Evolutionary conservation across 805 yeast species (phyloP).

Genomic region (Myxozyma sirexii): DNA sequence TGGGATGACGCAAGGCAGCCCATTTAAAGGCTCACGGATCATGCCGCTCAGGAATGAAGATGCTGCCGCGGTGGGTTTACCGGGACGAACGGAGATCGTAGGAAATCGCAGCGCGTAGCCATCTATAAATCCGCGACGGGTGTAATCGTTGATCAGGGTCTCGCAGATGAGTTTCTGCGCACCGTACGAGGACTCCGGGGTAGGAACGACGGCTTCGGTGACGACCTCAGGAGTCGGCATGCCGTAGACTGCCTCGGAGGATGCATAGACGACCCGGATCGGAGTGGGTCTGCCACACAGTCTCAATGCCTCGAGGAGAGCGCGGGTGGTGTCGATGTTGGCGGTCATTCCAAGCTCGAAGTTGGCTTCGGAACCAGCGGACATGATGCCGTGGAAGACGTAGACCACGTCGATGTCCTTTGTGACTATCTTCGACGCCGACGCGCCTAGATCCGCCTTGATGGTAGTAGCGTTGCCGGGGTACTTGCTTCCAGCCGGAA

Average conservation of each 20-base stretch:
- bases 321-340: conserved; percentile 36
- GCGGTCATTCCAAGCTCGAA: conserved; percentile 38
- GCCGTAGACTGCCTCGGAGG: conserved; percentile 37
- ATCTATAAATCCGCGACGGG: conserved; percentile 37
- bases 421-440: conserved; percentile 17
- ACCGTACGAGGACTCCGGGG: conserved; percentile 39
- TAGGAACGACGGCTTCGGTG: conserved; percentile 34
- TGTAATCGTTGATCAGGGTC: conserved; percentile 35
- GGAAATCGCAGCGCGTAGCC: conserved; percentile 34
- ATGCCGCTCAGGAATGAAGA: conserved; percentile 38
- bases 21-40: conserved; percentile 36
- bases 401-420: conserved; percentile 27
- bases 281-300: conserved; percentile 15
- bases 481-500: conserved; percentile 20
- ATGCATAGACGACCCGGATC: conserved; percentile 35
- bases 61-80: conserved; percentile 38
- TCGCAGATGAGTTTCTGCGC: conserved; percentile 38
- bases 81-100: conserved; percentile 37
- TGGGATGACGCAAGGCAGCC: conserved; percentile 34
- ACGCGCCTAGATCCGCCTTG: conserved; percentile 31
- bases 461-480: conserved; percentile 14
- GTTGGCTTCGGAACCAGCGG: conserved; percentile 37
- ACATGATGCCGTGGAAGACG: conserved; percentile 39
- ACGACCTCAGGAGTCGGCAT: conserved; percentile 34
- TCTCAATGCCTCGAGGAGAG: conserved; percentile 34